Conservation (phyloP, 371 early-diverging fungal genomes). For the Coemansia linderi region DNA sequence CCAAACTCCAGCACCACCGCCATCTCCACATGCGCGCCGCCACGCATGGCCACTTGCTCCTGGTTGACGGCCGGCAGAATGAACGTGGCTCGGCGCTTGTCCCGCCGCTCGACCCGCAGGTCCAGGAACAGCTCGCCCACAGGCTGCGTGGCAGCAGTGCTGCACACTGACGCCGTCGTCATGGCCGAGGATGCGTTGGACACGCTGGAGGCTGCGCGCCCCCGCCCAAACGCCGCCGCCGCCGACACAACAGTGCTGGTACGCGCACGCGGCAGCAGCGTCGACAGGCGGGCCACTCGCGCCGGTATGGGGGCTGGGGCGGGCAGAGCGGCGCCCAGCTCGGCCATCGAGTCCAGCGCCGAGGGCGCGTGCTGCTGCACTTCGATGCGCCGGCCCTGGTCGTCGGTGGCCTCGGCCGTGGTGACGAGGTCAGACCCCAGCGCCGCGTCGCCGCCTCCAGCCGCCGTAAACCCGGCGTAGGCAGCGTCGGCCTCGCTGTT, state of each 20-base stretch:
- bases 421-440: conserved; percentile 15
- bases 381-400: conserved; percentile 28
- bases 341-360: conserved; percentile 1
- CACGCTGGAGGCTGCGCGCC: conserved; percentile 3
- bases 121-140: conserved; percentile 54
- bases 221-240: conserved; percentile 26
- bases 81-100: conserved; percentile 45
- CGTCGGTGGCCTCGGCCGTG: conserved; percentile 29
- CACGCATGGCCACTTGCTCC: conserved; percentile 51
- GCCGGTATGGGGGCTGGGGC: conserved; percentile 18
- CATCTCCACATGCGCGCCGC: conserved; percentile 52
- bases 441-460: conserved; percentile 16
- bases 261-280: conserved; percentile 43
- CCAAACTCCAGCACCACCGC: conserved; percentile 52
- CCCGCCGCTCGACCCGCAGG: conserved; percentile 40
- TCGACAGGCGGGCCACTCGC: conserved; percentile 35
- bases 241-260: conserved; percentile 37
- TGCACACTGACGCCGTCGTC: conserved; percentile 11
- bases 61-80: conserved; percentile 46
- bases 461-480: conserved; percentile 21
- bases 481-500: conserved; percentile 22
- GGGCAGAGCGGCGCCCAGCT: not conserved
- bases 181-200: conserved; percentile 39
- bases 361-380: conserved; percentile 28
- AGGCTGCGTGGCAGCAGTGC: conserved; percentile 14